phyloP scores from a whole-genome alignment of 164 flowering plant species.

The Tetracentron sinense region DNA sequence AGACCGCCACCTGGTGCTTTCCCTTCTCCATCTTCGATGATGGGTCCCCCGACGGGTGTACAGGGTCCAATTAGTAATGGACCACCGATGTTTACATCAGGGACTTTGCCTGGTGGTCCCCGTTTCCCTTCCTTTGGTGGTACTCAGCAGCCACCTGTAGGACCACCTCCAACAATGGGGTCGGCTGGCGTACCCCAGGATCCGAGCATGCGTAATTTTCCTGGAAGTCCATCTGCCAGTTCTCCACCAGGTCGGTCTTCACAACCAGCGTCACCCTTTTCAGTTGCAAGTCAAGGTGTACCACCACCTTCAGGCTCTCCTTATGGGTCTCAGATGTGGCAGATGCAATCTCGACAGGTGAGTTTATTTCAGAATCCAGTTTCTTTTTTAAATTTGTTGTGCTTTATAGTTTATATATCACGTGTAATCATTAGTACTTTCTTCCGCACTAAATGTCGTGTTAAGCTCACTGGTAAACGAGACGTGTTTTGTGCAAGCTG shows the following conservation, averaged over 20 bases:
- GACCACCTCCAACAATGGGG: constrained; percentile 39
- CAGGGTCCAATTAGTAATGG: constrained; percentile 49
- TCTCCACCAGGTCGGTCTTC: constrained; percentile 10
- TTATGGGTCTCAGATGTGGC: constrained; percentile 45
- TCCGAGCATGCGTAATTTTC: constrained; percentile 17
- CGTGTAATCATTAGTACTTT: no score
- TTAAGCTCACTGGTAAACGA: no score
- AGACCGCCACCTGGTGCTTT: constrained; percentile 42
- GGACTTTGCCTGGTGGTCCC: constrained; percentile 31
- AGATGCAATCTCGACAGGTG: constrained; percentile 51
- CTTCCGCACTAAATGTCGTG: no score
- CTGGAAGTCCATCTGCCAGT: constrained; percentile 20
- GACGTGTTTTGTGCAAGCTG: no score
- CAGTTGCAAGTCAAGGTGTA: constrained; percentile 19
- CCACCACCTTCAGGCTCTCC: constrained; percentile 27
- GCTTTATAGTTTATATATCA: no score
- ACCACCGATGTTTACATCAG: constrained; percentile 39
- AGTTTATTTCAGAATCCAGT: constrained; percentile 8
- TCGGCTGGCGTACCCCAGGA: constrained; percentile 11
- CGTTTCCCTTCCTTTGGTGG: constrained; percentile 36
- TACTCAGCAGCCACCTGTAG: constrained; percentile 37
- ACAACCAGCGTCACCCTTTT: constrained; percentile 19
- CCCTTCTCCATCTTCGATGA: constrained; percentile 28
- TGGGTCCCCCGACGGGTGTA: constrained; percentile 35
- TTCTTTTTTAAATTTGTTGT: constrained; percentile 10